phyloP scores from a whole-genome alignment of 2,329 filamentous ascomycete species.

The Aquanectria penicillioides region DNA sequence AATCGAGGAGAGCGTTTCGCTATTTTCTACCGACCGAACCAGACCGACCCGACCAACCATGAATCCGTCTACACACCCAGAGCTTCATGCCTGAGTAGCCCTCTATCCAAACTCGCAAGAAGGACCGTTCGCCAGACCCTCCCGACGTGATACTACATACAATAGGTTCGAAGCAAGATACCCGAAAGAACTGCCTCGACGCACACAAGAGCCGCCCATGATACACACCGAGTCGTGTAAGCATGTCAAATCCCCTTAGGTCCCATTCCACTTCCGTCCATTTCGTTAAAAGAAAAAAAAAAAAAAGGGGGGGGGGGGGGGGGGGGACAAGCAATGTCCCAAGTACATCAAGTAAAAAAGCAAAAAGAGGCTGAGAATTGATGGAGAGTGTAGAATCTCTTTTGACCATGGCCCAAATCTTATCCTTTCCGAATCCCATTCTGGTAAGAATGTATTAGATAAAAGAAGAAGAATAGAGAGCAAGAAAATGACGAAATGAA shows the following conservation, averaged over 20 bases:
- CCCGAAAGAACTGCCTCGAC: slow-evolving; percentile 24
- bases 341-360: slow-evolving; percentile 35
- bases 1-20: slow-evolving; percentile 28
- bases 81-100: slow-evolving; percentile 19
- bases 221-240: slow-evolving; percentile 2
- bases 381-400: not conserved
- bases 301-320: no score
- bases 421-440: no score
- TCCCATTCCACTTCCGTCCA: slow-evolving; percentile 23
- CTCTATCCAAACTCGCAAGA: slow-evolving; percentile 15
- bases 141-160: slow-evolving; percentile 40
- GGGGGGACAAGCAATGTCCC: slow-evolving; percentile 28
- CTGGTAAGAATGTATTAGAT: slow-evolving; percentile 20
- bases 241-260: not conserved
- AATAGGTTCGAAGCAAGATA: slow-evolving; percentile 35
- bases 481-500: slow-evolving; percentile 24
- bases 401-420: not conserved
- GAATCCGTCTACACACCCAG: slow-evolving; percentile 17
- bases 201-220: slow-evolving; percentile 3
- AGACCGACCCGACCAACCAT: slow-evolving; percentile 3
- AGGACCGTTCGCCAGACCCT: slow-evolving; percentile 22
- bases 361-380: slow-evolving; percentile 17
- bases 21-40: slow-evolving; percentile 26
- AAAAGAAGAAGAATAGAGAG: slow-evolving; percentile 21
- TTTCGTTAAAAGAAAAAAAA: slow-evolving; percentile 12